Conservation (phyloP, 2,329 filamentous ascomycete genomes). For the Atkinsonella texensis region DNA sequence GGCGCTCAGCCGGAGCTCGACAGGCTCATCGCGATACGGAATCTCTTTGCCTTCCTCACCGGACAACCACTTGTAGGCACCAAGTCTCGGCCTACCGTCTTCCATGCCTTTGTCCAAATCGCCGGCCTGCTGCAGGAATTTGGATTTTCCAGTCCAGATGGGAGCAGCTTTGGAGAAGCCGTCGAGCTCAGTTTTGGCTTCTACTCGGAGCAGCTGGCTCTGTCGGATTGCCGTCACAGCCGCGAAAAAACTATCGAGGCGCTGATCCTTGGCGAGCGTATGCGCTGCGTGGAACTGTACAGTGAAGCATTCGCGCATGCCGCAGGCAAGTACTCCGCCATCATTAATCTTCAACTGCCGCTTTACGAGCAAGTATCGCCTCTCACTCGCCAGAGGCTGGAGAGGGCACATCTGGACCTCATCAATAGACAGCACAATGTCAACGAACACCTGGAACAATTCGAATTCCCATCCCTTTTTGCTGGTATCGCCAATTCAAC, state of each 20-base stretch:
- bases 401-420: constrained; percentile 71
- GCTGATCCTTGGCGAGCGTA: constrained; percentile 75
- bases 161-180: constrained; percentile 45
- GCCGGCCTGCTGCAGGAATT: constrained; percentile 42
- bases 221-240: constrained; percentile 72
- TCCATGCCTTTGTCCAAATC: constrained; percentile 42
- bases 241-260: constrained; percentile 83
- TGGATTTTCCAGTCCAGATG: constrained; percentile 43
- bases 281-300: constrained; percentile 73
- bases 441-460: constrained; percentile 65
- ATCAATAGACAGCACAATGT: constrained; percentile 58
- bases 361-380: constrained; percentile 59
- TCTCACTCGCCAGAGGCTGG: constrained; percentile 66
- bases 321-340: constrained; percentile 71
- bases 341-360: constrained; percentile 52
- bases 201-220: constrained; percentile 63
- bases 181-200: constrained; percentile 55
- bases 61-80: constrained; percentile 52
- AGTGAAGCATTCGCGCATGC: constrained; percentile 87
- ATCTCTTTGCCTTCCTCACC: constrained; percentile 54
- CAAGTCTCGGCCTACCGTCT: constrained; percentile 36
- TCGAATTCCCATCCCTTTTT: constrained; percentile 85
- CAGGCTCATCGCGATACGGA: constrained; percentile 45
- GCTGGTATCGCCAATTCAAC: constrained; percentile 79
- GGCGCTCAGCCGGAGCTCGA: constrained; percentile 33